Evolutionary conservation across 2,329 filamentous ascomycete species (phyloP), one percentile per base, ranked within the genome.

Genomic region (Beauveria brongniartii): DNA sequence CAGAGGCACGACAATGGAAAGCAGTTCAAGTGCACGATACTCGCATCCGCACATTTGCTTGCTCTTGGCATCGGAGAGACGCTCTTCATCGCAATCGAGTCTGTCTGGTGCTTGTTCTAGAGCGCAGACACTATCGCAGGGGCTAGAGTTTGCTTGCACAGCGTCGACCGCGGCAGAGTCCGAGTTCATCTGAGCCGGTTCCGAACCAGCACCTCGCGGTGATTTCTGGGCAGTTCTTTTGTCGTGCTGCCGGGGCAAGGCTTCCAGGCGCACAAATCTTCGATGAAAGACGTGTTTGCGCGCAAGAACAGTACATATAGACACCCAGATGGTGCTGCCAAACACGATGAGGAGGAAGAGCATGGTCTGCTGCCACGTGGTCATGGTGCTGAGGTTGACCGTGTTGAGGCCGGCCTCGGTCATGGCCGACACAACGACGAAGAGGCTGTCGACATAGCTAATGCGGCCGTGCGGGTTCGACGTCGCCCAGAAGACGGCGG

Each of bases 391-490:
- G 26, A 90, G 73, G 67, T 87, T 84, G 65, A 85, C 80, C 1
- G 86, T 88, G 66, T 89, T 90, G 61, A 90, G 74, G 0, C 88
- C 88, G 7, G 86, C 82, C 58, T 84, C 78, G 7, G 85, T 88
- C 75, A 90, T 86, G 48, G 86, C 85, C 60, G 83, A 87, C 46
- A 86, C 78, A 55, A 82, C 81, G 56, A 90, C 72, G 69, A 90
- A 90, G 18, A 90, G 71, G n/a, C 82, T 79, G 68, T 90, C 86
- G 43, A 79, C 79, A 70, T 86, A 90, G 51, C 74, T 72, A 55
- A 90, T 76, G 64, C 76, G 81, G 57, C 73, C 70, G 20, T 72
- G 68, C 0, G 83, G 81, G 1, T 76, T 77, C 0, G 82, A 83
- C 0, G 80, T 76, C 9, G 76, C 78, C 79, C 81, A 90, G 67